These are phyloP conservation scores for Fusarium solani-melongenae DNA, from an alignment of 2,329 filamentous ascomycete species.

Conservation along the genomic window DNA sequence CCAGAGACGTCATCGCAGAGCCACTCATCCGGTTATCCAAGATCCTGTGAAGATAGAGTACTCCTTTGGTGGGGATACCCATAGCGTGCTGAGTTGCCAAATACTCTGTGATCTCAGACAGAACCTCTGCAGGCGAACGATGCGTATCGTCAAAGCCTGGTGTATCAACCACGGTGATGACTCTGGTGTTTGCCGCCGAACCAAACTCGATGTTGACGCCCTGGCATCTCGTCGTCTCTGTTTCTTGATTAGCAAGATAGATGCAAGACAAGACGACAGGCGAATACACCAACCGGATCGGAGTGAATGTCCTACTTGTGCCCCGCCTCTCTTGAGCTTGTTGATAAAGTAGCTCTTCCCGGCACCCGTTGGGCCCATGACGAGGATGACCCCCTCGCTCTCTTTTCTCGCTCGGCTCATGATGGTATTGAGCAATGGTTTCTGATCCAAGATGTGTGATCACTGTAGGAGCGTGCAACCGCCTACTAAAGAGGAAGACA, in stretches of 20 bases:
- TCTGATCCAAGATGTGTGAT: background rate
- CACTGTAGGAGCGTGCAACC: background rate
- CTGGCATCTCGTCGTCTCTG: background rate
- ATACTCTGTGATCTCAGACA: background rate
- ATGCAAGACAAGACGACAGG: background rate
- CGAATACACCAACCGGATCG: constrained; percentile 1
- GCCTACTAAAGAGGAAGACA: background rate
- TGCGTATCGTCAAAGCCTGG: background rate
- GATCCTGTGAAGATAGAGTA: background rate
- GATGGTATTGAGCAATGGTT: background rate
- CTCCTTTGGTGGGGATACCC: background rate
- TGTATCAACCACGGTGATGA: background rate
- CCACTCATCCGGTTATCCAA: background rate
- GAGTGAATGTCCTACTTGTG: constrained; percentile 7
- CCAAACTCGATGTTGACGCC: background rate
- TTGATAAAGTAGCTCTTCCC: constrained; percentile 22
- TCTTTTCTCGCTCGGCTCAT: background rate
- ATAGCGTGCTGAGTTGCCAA: background rate
- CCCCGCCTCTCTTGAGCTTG: constrained; percentile 10
- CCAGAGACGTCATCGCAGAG: background rate
- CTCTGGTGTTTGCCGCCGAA: background rate
- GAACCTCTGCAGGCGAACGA: background rate
- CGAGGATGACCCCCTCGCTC: constrained; percentile 13
- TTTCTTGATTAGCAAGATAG: background rate
- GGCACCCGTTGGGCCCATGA: constrained; percentile 9